Percentiles rank a stretch among this genome's conserved stretches.
These are phyloP conservation scores for Picea abies DNA, from an alignment of 83 land plant species.

Conservation along the genomic window DNA sequence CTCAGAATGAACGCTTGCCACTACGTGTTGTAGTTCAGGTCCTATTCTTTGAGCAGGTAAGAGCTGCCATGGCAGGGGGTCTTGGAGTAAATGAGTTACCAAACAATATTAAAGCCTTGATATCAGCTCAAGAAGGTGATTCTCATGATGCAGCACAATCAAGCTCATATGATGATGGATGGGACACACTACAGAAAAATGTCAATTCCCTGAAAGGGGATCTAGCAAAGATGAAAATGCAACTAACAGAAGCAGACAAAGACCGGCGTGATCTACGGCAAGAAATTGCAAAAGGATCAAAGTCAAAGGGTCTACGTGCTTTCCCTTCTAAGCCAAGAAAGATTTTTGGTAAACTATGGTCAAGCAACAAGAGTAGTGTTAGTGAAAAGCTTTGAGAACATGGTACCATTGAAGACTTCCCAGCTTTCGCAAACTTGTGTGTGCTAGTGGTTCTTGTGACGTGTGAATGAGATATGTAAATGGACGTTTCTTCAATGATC, in stretches of 20 bases:
- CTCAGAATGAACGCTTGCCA: constrained; percentile 60
- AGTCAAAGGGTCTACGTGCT: constrained; percentile 9
- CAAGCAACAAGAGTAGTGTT: background rate
- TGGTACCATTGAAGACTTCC: no score
- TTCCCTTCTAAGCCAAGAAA: constrained; percentile 27
- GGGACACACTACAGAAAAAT: constrained; percentile 35
- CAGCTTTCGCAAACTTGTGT: no score
- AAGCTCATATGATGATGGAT: constrained; percentile 26
- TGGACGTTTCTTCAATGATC: no score
- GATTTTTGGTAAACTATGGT: constrained; percentile 32
- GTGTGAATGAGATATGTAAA: no score
- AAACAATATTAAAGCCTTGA: constrained; percentile 27
- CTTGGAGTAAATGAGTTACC: constrained; percentile 31
- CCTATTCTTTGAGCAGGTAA: constrained; percentile 62
- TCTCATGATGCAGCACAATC: constrained; percentile 13
- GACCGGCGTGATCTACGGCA: constrained; percentile 13
- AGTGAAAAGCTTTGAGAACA: constrained; percentile 2
- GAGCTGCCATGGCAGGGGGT: constrained; percentile 34
- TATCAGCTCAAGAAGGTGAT: constrained; percentile 14
- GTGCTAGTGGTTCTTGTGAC: no score
- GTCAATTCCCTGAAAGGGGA: constrained; percentile 43
- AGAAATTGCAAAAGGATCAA: constrained; percentile 9
- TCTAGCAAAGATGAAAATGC: constrained; percentile 26
- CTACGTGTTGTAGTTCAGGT: constrained; percentile 63
- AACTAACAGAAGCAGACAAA: constrained; percentile 12